Conservation (phyloP, 495 filamentous ascomycete genomes). For the Penicillium samsonianum region DNA sequence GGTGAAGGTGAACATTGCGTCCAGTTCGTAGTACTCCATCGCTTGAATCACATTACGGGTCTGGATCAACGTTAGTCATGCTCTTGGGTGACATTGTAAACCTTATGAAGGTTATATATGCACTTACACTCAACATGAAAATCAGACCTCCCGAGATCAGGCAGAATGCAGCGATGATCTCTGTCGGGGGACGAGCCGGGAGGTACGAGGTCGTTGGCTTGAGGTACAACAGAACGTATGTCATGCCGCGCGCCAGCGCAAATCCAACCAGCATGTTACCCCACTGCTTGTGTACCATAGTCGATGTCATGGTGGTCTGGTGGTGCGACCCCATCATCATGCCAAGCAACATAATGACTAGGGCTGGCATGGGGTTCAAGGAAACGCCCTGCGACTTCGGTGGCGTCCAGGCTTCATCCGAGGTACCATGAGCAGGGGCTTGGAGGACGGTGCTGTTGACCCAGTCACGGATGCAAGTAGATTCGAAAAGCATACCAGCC, state of each 20-base stretch:
- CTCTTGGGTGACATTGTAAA: background rate
- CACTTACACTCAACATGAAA: conserved; percentile 88
- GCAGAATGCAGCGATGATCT: conserved; percentile 83
- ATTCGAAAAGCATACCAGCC: conserved; percentile 95
- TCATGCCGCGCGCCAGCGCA: conserved; percentile 73
- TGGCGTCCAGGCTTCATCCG: conserved; percentile 52
- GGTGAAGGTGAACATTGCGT: conserved; percentile 93
- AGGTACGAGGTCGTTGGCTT: conserved; percentile 80
- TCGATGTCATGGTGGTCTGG: conserved; percentile 79
- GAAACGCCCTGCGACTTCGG: conserved; percentile 73
- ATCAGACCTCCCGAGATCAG: conserved; percentile 83
- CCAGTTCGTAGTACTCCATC: conserved; percentile 70
- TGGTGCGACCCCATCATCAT: conserved; percentile 96
- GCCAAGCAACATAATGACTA: conserved; percentile 83
- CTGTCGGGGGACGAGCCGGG: conserved; percentile 88
- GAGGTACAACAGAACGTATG: conserved; percentile 78
- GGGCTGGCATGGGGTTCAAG: conserved; percentile 85
- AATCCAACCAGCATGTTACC: conserved; percentile 82
- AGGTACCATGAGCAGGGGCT: conserved; percentile 39
- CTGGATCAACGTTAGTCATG: conserved; percentile 32
- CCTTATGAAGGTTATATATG: background rate
- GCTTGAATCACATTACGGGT: conserved; percentile 70
- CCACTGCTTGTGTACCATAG: conserved; percentile 95
- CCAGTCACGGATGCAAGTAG: conserved; percentile 63
- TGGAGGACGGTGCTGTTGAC: conserved; percentile 65